Evolutionary conservation across 768 basidiomycete species (phyloP), one percentile per base, ranked within the genome.

Genomic region (Podaxis rugospora): DNA sequence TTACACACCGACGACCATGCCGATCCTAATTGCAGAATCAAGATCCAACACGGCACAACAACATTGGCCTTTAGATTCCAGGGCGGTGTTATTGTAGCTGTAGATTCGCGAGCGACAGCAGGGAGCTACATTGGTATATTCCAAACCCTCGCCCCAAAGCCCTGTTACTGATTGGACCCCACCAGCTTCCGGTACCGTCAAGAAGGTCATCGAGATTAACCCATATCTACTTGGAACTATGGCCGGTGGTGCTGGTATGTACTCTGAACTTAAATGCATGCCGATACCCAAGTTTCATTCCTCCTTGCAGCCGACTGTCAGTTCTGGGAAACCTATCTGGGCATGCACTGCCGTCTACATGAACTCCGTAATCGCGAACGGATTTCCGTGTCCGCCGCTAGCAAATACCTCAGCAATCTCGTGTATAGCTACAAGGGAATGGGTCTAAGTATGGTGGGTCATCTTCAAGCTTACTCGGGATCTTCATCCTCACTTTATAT

Each of bases 141-240:
- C 16, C n/a, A 21, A 3, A 3, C 1, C 23, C 32, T 16, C 27
- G 21, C 13, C n/a, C 37, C 32, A 18, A 52, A 44, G 36, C 25
- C 27, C 50, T 28, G 14, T 32, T 47, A 16, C 49, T 54, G 21
- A 36, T 65, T 27, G 11, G 7, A n/a, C 28, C 21, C 40, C 18
- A 37, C 1, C 69, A 98, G 96, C 96, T 0, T 93, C 89, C 18
- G 95, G 96, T 57, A 98, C 96, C 14, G 93, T 99, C 64, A 98
- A 96, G 82, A 99, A 98, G 80, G 95, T 99, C 65, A 98, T 99
- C 67, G 97, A 99, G 78, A 99, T 99, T 76, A 98, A 98, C 78
- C 93, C 93, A 44, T 98, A 95, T 78, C 77, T 99, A 53, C 83
- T 99, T n/a, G 97, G 97, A 63, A 99, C 97, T 1, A 98, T 99